Conservation (phyloP, 805 yeast genomes). For the Crinitomyces ghanaensis region DNA sequence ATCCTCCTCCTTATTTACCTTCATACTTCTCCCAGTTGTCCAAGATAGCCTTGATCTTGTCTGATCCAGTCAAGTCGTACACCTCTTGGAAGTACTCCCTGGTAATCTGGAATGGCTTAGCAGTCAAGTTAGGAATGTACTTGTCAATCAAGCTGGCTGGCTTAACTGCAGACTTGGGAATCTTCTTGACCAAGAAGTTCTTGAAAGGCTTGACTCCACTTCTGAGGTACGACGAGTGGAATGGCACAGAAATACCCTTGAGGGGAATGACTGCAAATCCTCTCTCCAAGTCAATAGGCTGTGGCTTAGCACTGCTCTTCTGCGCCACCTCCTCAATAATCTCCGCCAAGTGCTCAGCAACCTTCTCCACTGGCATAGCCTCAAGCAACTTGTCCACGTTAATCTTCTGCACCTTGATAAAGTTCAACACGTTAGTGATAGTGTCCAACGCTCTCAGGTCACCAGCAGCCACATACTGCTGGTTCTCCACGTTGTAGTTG, state of each 20-base stretch:
- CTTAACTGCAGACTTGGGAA: slow-evolving; percentile 88
- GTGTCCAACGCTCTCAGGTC: slow-evolving; percentile 93
- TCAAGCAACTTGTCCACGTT: slow-evolving; percentile 82
- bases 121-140: slow-evolving; percentile 97
- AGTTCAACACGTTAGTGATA: slow-evolving; percentile 83
- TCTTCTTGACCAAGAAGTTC: slow-evolving; percentile 92
- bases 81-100: slow-evolving; percentile 97
- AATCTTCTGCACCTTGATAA: slow-evolving; percentile 87
- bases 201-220: slow-evolving; percentile 99
- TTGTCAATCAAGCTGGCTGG: slow-evolving; percentile 87
- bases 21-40: slow-evolving; percentile 92
- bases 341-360: slow-evolving; percentile 76
- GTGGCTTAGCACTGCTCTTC: slow-evolving; percentile 77
- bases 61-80: slow-evolving; percentile 80
- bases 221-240: slow-evolving; percentile 97
- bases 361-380: slow-evolving; percentile 73
- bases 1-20: slow-evolving; percentile 12
- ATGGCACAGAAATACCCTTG: slow-evolving; percentile 98
- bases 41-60: slow-evolving; percentile 76
- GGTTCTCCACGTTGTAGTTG: slow-evolving; percentile 95
- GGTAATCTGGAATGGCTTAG: slow-evolving; percentile 90
- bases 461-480: slow-evolving; percentile 98
- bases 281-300: slow-evolving; percentile 93
- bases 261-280: slow-evolving; percentile 98
- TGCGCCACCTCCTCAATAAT: slow-evolving; percentile 78